Base-by-base conservation (phyloP, 1,139 yeast species). In the Candida anutae region DNA sequence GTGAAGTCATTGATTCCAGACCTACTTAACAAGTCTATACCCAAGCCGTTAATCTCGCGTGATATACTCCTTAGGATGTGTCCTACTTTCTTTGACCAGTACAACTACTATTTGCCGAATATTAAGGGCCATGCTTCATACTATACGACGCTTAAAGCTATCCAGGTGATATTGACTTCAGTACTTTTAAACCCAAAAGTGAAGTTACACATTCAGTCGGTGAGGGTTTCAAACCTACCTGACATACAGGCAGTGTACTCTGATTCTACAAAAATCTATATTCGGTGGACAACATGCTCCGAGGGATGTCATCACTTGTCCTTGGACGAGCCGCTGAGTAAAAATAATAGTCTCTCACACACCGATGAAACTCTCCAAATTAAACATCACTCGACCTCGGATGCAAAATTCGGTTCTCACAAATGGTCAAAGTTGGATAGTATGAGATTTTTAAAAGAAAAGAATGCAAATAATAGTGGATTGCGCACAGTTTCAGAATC, bases 251-350 rank as follows among this genome's bases (percentile, higher is more conserved):
- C 67, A 20, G 49, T 66, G 5, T 58, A 58, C 27, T 53, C 53
- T 3, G 51, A 56, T 25, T 53, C 76, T 6, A 73, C 78, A 15
- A 77, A 76, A 38, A 52, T 79, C 15, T 54, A 69, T 16, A 51
- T 79, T 3, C 59, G 78, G 32, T 79, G 85, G 84, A 58, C 67
- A 28, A 77, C 83, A 1, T 77, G 84, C 40, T 44, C 54, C 13
- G 66, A 67, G 16, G 70, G 70, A 5, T 73, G 79, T 38, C 45
- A 43, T 5, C 76, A 71, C 46, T 50, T 72, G 22, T 38, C 49
- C 6, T 15, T 18, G 16, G 16, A 21, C 11, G 13, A 9, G 35
- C 33, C 16, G 40, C 9, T 8, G 19, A 17, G 10, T 17, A 17
- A 17, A 10, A 21, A 8, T 13, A 13, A 13, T 6, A 8, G 13